A percentile compares a stretch with the other conserved stretches of the same genome.
Evolutionary conservation across 805 yeast genomes (phyloP).

Genomic region (Lachancea fermentati): DNA sequence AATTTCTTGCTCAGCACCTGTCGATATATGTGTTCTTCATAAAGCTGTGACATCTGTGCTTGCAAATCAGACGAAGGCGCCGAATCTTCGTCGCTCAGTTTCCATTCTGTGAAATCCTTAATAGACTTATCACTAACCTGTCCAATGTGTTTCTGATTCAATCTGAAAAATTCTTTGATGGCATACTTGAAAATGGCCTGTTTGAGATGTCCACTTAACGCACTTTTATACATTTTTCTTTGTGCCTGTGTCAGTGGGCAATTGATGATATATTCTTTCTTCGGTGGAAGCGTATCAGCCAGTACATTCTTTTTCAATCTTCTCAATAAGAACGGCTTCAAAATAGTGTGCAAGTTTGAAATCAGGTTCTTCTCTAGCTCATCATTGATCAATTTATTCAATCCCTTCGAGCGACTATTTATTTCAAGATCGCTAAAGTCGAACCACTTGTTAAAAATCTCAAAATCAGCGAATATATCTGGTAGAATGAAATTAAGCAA

Average conservation of each 20-base stretch:
- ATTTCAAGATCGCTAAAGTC: constrained; percentile 58
- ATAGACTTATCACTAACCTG: constrained; percentile 32
- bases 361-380: constrained; percentile 59
- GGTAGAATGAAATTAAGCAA: constrained; percentile 86
- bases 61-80: constrained; percentile 9
- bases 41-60: constrained; percentile 23
- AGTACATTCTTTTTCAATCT: constrained; percentile 74
- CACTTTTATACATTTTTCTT: constrained; percentile 50
- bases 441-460: constrained; percentile 90
- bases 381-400: constrained; percentile 45
- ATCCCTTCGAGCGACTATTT: constrained; percentile 25
- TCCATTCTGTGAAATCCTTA: constrained; percentile 39
- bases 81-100: constrained; percentile 18
- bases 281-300: constrained; percentile 65
- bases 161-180: constrained; percentile 46
- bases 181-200: constrained; percentile 41
- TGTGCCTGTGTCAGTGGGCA: constrained; percentile 63
- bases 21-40: constrained; percentile 32
- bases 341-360: constrained; percentile 74
- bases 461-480: constrained; percentile 86
- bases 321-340: constrained; percentile 82
- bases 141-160: constrained; percentile 34
- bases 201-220: constrained; percentile 42
- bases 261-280: constrained; percentile 81
- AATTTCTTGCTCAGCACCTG: constrained; percentile 48